These are phyloP conservation scores for Neltuma alba DNA, from an alignment of 306 rosid genomes.

Conservation along the genomic window DNA sequence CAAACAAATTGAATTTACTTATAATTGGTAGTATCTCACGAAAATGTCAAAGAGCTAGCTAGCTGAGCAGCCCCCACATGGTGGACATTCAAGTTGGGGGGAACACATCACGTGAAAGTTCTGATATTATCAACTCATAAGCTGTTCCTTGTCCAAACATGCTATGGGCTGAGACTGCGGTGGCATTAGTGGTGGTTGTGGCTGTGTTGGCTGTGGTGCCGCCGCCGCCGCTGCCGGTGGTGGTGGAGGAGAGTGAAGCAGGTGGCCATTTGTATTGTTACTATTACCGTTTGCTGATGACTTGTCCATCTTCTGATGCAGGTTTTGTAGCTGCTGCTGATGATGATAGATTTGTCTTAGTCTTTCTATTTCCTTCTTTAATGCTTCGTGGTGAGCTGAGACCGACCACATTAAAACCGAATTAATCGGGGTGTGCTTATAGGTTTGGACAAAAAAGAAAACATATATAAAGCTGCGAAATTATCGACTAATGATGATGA, in stretches of 20 bases:
- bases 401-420: neutral
- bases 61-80: slow-evolving; percentile 36
- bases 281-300: slow-evolving; percentile 30
- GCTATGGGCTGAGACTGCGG: slow-evolving; percentile 8
- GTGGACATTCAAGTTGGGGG: slow-evolving; percentile 28
- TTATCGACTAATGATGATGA: too few relatives aligned
- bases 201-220: neutral
- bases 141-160: slow-evolving; percentile 33
- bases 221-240: neutral
- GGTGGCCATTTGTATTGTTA: slow-evolving; percentile 26
- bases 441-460: too few relatives aligned
- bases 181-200: slow-evolving; percentile 17
- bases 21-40: neutral
- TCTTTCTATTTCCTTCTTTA: slow-evolving; percentile 89
- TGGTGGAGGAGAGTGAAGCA: slow-evolving; percentile 9
- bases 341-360: slow-evolving; percentile 83
- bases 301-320: too few relatives aligned
- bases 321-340: slow-evolving; percentile 79
- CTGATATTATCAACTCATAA: neutral
- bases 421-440: too few relatives aligned
- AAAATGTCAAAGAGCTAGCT: slow-evolving; percentile 17
- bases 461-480: too few relatives aligned
- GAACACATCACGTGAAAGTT: slow-evolving; percentile 60
- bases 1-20: slow-evolving; percentile 20
- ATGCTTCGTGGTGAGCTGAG: slow-evolving; percentile 66